Percentiles rank a stretch among this genome's conserved stretches.
Conservation (phyloP, 2,329 filamentous ascomycete genomes). For the Talaromyces sp. region DNA sequence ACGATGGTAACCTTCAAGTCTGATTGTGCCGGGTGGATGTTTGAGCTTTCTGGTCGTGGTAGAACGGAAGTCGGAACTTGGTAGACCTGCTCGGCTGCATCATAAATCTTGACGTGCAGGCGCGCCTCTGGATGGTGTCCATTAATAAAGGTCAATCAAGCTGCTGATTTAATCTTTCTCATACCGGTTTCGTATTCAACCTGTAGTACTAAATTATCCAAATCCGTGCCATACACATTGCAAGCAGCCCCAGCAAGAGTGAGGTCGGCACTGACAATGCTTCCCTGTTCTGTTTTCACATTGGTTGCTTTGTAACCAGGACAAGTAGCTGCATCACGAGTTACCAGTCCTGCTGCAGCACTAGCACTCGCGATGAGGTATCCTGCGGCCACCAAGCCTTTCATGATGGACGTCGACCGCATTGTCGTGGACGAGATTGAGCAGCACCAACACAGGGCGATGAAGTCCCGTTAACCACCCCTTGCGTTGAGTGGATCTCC, state of each 20-base stretch:
- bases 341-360: constrained; percentile 10
- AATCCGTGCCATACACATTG: constrained; percentile 55
- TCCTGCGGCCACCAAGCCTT: constrained; percentile 7
- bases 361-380: constrained; percentile 11
- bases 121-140: constrained; percentile 33
- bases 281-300: constrained; percentile 35
- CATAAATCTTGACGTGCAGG: constrained; percentile 70
- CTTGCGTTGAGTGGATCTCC: background rate
- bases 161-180: constrained; percentile 12
- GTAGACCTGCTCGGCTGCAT: constrained; percentile 64
- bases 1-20: constrained; percentile 47
- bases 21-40: constrained; percentile 43
- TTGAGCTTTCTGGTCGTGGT: constrained; percentile 49
- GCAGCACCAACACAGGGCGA: background rate
- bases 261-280: constrained; percentile 52
- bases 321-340: constrained; percentile 21
- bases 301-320: constrained; percentile 38
- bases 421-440: background rate
- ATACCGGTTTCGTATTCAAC: constrained; percentile 59
- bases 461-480: background rate
- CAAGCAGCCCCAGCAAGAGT: constrained; percentile 62
- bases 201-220: constrained; percentile 51
- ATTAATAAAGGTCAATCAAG: background rate
- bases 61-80: constrained; percentile 68
- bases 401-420: constrained; percentile 5